phyloP scores from a whole-genome alignment of 345 rosid species.

The Salix viminalis region DNA sequence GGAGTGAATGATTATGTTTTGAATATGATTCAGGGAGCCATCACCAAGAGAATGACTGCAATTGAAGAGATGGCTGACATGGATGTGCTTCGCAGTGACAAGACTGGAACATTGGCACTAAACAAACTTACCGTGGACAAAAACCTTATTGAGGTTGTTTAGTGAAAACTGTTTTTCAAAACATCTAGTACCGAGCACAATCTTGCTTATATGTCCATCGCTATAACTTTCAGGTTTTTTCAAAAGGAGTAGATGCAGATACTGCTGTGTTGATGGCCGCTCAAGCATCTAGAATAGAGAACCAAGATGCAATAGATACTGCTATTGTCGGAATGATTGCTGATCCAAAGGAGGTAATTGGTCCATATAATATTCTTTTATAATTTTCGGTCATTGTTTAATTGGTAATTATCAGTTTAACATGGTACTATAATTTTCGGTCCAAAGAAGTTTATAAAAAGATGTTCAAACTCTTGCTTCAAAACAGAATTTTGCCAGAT shows the following conservation, averaged over 20 bases:
- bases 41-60: constrained; percentile 99
- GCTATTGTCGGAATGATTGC: constrained; percentile 97
- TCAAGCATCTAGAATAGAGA: constrained; percentile 84
- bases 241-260: constrained; percentile 87
- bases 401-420: neutral
- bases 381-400: neutral
- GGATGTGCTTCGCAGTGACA: constrained; percentile 99
- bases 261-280: constrained; percentile 93
- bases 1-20: constrained; percentile 8
- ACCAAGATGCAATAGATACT: constrained; percentile 95
- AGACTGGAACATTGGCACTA: constrained; percentile 94
- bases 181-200: neutral
- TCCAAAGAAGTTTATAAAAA: too few species aligned
- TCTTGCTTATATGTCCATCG: constrained; percentile 20
- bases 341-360: constrained; percentile 88
- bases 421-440: neutral
- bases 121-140: constrained; percentile 95
- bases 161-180: neutral
- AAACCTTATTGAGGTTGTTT: constrained; percentile 85
- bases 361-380: neutral
- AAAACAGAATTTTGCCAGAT: too few species aligned
- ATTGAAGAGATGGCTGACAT: constrained; percentile 99
- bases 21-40: constrained; percentile 71
- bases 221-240: constrained; percentile 58
- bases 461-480: too few species aligned